Base-by-base conservation (phyloP, 768 basidiomycete genomes). In the Favolaschia claudopus region DNA sequence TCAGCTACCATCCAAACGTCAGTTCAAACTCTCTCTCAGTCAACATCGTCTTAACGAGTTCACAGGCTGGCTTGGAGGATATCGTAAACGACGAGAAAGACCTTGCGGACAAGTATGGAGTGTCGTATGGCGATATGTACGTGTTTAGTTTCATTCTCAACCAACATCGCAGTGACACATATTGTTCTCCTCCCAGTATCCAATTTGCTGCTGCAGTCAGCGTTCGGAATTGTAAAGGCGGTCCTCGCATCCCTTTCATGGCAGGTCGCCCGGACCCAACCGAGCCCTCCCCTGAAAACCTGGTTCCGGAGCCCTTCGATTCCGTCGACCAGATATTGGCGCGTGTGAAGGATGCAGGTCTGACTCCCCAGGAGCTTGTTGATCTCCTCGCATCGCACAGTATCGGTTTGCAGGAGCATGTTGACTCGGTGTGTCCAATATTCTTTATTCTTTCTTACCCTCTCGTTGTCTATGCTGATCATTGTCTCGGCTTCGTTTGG, bases 121-220 rank as follows among this genome's bases (percentile, higher is more conserved):
- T 65, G 10, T 62, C 64, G 5, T 65, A 62, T 29, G 64, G 60
- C 22, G 64, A 65, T 47, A 45, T 62, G 56, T 62, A 17, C 15
- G 53, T 51, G 19, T 19, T 27, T 22, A 24, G n/a, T 7, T 7
- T 42, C 13, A n/a, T 19, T 17, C 25, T 48, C n/a, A n/a, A n/a
- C n/a, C n/a, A n/a, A n/a, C n/a, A n/a, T n/a, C n/a, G n/a, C n/a
- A n/a, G n/a, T n/a, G n/a, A n/a, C n/a, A 15, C 7, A 27, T 20
- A 44, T 15, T 15, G 1, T 34, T 24, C n/a, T 10, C 22, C 55
- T 9, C 0, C 14, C 50, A 79, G 76, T 65, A 78, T 84, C 43
- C 77, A 81, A 56, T 78, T 83, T 57, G 81, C 82, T n/a, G 79
- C 70, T 12, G 79, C 81, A 3, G 76, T 80, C 32, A 77, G 76